Evolutionary conservation across 2,329 filamentous ascomycete species (phyloP).

Genomic region (Botrytis fabae): DNA sequence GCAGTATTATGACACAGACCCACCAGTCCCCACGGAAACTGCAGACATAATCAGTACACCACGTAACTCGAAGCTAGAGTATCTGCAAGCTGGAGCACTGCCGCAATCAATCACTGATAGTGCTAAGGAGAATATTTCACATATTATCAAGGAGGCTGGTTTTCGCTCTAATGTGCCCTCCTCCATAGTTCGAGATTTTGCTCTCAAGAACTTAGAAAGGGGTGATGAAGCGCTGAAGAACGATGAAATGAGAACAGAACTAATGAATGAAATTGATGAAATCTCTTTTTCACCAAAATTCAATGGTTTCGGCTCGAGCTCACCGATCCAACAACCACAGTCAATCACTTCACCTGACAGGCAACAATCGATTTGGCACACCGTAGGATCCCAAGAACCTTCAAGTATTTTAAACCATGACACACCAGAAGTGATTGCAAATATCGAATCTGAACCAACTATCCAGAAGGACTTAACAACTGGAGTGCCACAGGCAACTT

Average conservation of each 20-base stretch:
- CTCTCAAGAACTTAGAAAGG: conserved; percentile 34
- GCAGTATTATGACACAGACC: conserved; percentile 28
- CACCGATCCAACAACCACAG: conserved; percentile 15
- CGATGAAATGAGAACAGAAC: conserved; percentile 32
- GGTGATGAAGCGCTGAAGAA: conserved; percentile 33
- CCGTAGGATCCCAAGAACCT: conserved; percentile 23
- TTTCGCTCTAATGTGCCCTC: conserved; percentile 49
- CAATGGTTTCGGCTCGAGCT: conserved; percentile 39
- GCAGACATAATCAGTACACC: background rate
- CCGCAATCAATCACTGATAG: conserved; percentile 32
- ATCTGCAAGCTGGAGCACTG: conserved; percentile 34
- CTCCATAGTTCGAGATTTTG: conserved; percentile 39
- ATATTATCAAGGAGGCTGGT: conserved; percentile 50
- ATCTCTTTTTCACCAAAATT: conserved; percentile 38
- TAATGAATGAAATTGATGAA: conserved; percentile 28
- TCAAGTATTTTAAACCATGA: conserved; percentile 12
- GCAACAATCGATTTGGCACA: conserved; percentile 35
- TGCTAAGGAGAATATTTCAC: conserved; percentile 44
- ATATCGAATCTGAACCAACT: background rate
- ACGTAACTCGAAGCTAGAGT: conserved; percentile 1
- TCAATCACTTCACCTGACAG: conserved; percentile 18
- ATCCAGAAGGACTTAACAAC: background rate
- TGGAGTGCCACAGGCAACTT: background rate
- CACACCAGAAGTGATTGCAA: background rate
- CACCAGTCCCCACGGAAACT: conserved; percentile 5